A percentile compares a stretch with the other conserved stretches of the same genome.
These are phyloP conservation scores for Colletotrichum somersetense DNA, from an alignment of 2,329 filamentous ascomycete species.

Conservation along the genomic window DNA sequence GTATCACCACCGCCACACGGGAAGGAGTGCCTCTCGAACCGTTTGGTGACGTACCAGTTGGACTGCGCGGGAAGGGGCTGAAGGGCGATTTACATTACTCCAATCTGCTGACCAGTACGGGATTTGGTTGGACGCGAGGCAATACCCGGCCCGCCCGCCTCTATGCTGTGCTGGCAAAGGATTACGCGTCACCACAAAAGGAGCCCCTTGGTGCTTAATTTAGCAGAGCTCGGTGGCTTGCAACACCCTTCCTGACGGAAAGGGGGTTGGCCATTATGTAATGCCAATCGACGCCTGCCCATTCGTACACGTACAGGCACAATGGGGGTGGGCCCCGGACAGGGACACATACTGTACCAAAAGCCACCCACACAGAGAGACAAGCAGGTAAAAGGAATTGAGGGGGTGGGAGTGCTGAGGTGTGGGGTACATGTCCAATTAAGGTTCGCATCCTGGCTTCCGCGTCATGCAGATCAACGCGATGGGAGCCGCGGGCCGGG, in stretches of 20 bases:
- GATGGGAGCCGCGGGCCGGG: slow-evolving; percentile 37
- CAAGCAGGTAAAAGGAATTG: slow-evolving; percentile 15
- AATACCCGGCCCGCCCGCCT: neutral
- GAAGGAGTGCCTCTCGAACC: neutral
- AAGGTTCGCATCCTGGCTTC: slow-evolving; percentile 42
- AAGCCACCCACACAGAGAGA: slow-evolving; percentile 12
- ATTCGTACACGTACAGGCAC: no score
- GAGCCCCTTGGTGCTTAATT: slow-evolving; percentile 24
- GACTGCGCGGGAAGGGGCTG: slow-evolving; percentile 19
- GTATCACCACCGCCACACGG: slow-evolving; percentile 33
- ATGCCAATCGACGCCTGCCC: slow-evolving; percentile 1
- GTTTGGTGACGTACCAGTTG: neutral
- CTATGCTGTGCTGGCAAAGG: slow-evolving; percentile 11
- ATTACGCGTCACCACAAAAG: slow-evolving; percentile 37
- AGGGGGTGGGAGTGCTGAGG: slow-evolving; percentile 3
- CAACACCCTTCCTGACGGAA: slow-evolving; percentile 22
- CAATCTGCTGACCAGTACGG: slow-evolving; percentile 26
- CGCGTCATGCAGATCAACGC: slow-evolving; percentile 42
- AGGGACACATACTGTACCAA: neutral
- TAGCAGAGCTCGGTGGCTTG: slow-evolving; percentile 11
- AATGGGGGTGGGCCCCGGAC: neutral
- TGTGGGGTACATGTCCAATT: slow-evolving; percentile 41
- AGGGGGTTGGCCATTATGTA: slow-evolving; percentile 32
- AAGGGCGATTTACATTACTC: slow-evolving; percentile 1
- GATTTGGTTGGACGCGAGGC: slow-evolving; percentile 18